Conservation (phyloP, 2,329 filamentous ascomycete genomes). For the Nakataea oryzae region DNA sequence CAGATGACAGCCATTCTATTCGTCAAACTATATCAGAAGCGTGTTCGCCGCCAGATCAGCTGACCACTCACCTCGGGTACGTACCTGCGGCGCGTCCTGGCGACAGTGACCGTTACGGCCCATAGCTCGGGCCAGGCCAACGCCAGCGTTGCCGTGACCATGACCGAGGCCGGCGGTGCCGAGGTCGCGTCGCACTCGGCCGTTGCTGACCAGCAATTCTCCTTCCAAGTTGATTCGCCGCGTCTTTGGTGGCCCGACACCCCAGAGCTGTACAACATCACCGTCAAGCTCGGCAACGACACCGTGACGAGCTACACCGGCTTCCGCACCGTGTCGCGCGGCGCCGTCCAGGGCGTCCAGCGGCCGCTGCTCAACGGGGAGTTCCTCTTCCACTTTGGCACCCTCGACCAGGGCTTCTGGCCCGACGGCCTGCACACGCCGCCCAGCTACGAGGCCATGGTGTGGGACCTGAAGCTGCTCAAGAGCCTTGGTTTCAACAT, state of each 20-base stretch:
- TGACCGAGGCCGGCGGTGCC: slow-evolving; percentile 24
- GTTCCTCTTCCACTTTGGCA: slow-evolving; percentile 57
- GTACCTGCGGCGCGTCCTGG: background rate
- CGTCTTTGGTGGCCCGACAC: slow-evolving; percentile 55
- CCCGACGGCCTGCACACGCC: slow-evolving; percentile 58
- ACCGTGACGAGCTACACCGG: slow-evolving; percentile 54
- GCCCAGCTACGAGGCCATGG: slow-evolving; percentile 57
- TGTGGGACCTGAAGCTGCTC: slow-evolving; percentile 51
- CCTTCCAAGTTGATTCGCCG: slow-evolving; percentile 42
- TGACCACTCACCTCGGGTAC: background rate
- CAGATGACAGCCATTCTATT: background rate
- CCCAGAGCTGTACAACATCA: slow-evolving; percentile 55
- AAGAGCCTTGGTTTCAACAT: slow-evolving; percentile 61
- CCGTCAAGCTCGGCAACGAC: slow-evolving; percentile 40
- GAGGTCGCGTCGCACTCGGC: slow-evolving; percentile 32
- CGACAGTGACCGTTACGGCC: slow-evolving; percentile 43
- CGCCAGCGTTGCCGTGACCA: slow-evolving; percentile 22
- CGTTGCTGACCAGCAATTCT: slow-evolving; percentile 37
- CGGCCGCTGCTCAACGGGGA: slow-evolving; percentile 59
- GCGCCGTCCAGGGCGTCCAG: slow-evolving; percentile 43
- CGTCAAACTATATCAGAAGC: background rate
- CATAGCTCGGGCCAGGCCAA: slow-evolving; percentile 28
- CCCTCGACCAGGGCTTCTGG: slow-evolving; percentile 63
- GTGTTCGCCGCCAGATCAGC: background rate
- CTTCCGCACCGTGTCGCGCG: slow-evolving; percentile 53